Evolutionary conservation across 164 flowering plant species (phyloP).

Genomic region (Buxus sempervirens): DNA sequence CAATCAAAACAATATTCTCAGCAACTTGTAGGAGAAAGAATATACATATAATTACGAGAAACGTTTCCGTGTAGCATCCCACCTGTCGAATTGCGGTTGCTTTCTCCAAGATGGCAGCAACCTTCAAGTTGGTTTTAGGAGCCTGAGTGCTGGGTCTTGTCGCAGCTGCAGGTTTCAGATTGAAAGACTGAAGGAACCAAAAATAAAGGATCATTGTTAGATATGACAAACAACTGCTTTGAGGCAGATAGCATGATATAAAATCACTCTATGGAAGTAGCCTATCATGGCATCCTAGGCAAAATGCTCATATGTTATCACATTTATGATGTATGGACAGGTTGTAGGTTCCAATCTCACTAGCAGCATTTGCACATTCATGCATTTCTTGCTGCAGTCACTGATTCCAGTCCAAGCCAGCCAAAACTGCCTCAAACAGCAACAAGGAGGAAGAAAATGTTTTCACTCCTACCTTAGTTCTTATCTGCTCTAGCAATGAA

Average conservation of each 20-base stretch:
- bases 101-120: slow-evolving; percentile 96
- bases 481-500: slow-evolving; percentile 76
- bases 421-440: no score
- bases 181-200: slow-evolving; percentile 66
- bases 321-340: no score
- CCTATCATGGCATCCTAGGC: no score
- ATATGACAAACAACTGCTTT: slow-evolving; percentile 1
- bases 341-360: no score
- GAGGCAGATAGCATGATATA: neutral
- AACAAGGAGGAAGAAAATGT: neutral
- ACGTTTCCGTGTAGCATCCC: slow-evolving; percentile 4
- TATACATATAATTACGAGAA: slow-evolving; percentile 3
- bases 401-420: no score
- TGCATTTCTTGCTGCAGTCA: no score
- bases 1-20: neutral
- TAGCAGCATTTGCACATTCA: no score
- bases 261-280: neutral
- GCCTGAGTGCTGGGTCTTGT: slow-evolving; percentile 72
- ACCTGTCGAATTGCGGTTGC: slow-evolving; percentile 98
- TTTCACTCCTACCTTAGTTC: slow-evolving; percentile 58
- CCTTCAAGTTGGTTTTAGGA: slow-evolving; percentile 79
- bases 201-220: neutral
- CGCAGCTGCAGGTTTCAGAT: slow-evolving; percentile 66
- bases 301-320: no score
- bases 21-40: neutral